Conservation (phyloP, 2,329 filamentous ascomycete genomes). For the Diaporthe vaccinii region DNA sequence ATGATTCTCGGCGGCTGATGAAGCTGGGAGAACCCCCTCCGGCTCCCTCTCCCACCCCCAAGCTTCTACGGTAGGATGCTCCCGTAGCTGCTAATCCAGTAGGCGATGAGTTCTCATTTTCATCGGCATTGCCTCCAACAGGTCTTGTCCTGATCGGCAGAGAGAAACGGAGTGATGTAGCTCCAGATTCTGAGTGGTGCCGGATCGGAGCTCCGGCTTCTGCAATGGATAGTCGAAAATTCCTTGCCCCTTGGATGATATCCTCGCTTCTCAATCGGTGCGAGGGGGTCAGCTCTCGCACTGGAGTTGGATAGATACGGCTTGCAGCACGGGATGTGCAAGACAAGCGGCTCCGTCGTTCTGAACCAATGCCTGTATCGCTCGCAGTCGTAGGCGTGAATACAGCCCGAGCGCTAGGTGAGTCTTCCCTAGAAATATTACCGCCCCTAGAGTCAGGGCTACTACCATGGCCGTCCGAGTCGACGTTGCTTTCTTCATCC, state of each 20-base stretch:
- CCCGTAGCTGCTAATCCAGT: not conserved
- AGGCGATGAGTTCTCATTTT: not conserved
- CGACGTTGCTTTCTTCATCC: not conserved
- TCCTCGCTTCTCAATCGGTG: not conserved
- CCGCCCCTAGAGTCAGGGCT: not conserved
- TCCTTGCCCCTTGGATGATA: not conserved
- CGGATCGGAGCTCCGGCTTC: not conserved
- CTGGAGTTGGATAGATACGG: not conserved
- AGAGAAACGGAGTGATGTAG: not conserved
- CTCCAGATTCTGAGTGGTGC: not conserved
- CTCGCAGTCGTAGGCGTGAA: not conserved
- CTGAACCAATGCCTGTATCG: not conserved
- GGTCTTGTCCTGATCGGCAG: not conserved
- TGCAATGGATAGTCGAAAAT: not conserved
- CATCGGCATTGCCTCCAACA: not conserved
- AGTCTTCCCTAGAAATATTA: not conserved
- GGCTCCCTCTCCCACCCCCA: not conserved
- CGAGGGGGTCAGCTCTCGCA: not conserved
- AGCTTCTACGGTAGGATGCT: too few species aligned
- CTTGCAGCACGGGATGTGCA: not conserved
- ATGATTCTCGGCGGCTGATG: not conserved
- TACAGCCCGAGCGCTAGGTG: not conserved
- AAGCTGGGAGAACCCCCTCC: not conserved
- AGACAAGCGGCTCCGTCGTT: not conserved
- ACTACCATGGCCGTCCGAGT: not conserved